These are phyloP conservation scores for Rhodocollybia butyracea DNA, from an alignment of 768 basidiomycete species.

Conservation along the genomic window DNA sequence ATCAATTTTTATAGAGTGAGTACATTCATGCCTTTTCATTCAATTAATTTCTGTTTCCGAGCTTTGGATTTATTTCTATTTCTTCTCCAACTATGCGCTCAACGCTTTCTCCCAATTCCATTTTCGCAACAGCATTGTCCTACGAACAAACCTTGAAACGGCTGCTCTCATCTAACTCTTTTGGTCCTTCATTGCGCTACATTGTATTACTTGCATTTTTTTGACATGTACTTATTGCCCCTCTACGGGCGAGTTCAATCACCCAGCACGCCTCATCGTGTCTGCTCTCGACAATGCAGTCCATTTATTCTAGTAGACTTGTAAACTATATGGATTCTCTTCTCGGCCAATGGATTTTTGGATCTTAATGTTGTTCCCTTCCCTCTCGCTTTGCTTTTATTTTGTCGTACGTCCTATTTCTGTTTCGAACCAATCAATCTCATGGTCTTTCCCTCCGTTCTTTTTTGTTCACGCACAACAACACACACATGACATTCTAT, in stretches of 20 bases:
- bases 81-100: slow-evolving; percentile 28
- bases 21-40: too few species aligned
- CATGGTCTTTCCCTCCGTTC: slow-evolving; percentile 6
- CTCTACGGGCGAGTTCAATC: too few species aligned
- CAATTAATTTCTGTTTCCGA: too few species aligned
- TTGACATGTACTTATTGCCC: background rate
- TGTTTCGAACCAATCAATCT: slow-evolving; percentile 9
- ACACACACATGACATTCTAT: slow-evolving; percentile 11
- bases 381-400: background rate
- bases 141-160: slow-evolving; percentile 61
- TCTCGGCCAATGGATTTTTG: background rate
- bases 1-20: slow-evolving; percentile 57
- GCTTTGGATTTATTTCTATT: too few species aligned
- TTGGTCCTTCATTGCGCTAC: background rate
- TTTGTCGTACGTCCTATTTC: slow-evolving; percentile 3
- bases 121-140: slow-evolving; percentile 52
- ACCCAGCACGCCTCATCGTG: too few species aligned
- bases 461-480: background rate
- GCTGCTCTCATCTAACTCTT: slow-evolving; percentile 58
- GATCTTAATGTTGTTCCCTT: background rate
- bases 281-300: too few species aligned
- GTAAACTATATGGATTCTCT: background rate
- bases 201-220: background rate
- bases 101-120: slow-evolving; percentile 21
- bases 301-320: background rate